phyloP scores from a whole-genome alignment of 2,329 filamentous ascomycete genomes.

The Aspergillus candidus region DNA sequence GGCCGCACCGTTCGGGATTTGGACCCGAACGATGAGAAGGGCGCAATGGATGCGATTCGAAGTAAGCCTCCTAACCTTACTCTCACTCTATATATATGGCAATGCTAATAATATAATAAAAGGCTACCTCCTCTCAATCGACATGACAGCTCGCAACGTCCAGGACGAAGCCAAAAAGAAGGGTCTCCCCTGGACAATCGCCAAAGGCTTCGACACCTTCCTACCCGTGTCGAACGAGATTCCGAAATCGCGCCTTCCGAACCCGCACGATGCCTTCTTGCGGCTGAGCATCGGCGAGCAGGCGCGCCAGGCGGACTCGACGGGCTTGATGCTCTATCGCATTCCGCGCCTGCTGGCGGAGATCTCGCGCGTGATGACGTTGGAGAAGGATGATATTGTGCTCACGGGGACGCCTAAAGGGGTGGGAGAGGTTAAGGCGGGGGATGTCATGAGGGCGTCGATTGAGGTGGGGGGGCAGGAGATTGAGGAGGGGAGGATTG shows the following conservation, averaged over 20 bases:
- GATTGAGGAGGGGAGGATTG: conserved; percentile 75
- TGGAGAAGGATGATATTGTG: conserved; percentile 86
- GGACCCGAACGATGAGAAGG: conserved; percentile 63
- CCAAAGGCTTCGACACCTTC: conserved; percentile 98
- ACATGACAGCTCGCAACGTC: conserved; percentile 94
- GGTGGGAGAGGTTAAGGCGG: conserved; percentile 76
- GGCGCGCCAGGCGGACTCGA: conserved; percentile 75
- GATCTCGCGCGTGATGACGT: conserved; percentile 90
- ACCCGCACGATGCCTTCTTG: conserved; percentile 84
- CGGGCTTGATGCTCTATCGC: conserved; percentile 87
- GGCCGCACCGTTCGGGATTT: conserved; percentile 74
- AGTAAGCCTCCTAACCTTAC: conserved; percentile 43
- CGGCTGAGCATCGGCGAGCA: conserved; percentile 79
- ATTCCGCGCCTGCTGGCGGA: conserved; percentile 84
- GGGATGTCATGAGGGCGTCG: conserved; percentile 81
- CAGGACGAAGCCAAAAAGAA: conserved; percentile 97
- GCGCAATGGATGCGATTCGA: conserved; percentile 75
- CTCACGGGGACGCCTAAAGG: conserved; percentile 97
- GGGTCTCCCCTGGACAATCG: conserved; percentile 90
- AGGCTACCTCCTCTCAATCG: conserved; percentile 87
- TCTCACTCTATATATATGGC: neutral
- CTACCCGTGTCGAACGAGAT: conserved; percentile 79
- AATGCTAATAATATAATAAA: conserved; percentile 3
- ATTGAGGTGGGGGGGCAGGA: conserved; percentile 74
- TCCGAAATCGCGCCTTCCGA: conserved; percentile 68